Evolutionary conservation across 176 grass and related monocot genomes (phyloP).

Genomic region (Musa schizocarpa): DNA sequence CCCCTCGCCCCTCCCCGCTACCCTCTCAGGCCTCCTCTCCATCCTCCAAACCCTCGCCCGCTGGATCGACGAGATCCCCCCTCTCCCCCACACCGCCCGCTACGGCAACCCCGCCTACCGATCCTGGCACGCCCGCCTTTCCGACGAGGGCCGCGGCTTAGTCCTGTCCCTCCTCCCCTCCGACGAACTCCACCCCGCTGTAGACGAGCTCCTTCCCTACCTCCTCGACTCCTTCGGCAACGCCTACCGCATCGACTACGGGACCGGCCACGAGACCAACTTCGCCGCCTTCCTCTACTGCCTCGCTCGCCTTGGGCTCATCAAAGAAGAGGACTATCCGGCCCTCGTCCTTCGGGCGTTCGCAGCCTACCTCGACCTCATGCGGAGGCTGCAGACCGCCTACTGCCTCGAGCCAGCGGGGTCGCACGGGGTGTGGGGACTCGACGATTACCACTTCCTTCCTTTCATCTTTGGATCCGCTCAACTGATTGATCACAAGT

Average conservation of each 20-base stretch:
- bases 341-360: slow-evolving; percentile 58
- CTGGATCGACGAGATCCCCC: slow-evolving; percentile 48
- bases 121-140: slow-evolving; percentile 66
- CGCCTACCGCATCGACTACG: slow-evolving; percentile 72
- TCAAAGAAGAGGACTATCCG: slow-evolving; percentile 54
- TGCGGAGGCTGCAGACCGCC: slow-evolving; percentile 68
- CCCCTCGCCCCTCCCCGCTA: slow-evolving; percentile 32
- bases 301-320: slow-evolving; percentile 54
- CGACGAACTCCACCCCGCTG: slow-evolving; percentile 29
- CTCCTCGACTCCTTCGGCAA: slow-evolving; percentile 95
- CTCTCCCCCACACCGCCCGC: slow-evolving; percentile 50
- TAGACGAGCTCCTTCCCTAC: slow-evolving; percentile 62
- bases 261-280: slow-evolving; percentile 87
- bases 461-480: slow-evolving; percentile 75
- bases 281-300: slow-evolving; percentile 90
- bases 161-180: slow-evolving; percentile 33
- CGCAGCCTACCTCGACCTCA: slow-evolving; percentile 48
- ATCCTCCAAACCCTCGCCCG: slow-evolving; percentile 37
- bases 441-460: slow-evolving; percentile 84
- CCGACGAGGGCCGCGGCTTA: slow-evolving; percentile 26
- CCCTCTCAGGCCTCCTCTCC: slow-evolving; percentile 43
- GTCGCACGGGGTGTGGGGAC: slow-evolving; percentile 77
- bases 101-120: slow-evolving; percentile 85
- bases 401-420: slow-evolving; percentile 85
- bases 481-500: slow-evolving; percentile 79